Base-by-base conservation (phyloP, 2,329 filamentous ascomycete species). In the Calonectria pauciramosa region DNA sequence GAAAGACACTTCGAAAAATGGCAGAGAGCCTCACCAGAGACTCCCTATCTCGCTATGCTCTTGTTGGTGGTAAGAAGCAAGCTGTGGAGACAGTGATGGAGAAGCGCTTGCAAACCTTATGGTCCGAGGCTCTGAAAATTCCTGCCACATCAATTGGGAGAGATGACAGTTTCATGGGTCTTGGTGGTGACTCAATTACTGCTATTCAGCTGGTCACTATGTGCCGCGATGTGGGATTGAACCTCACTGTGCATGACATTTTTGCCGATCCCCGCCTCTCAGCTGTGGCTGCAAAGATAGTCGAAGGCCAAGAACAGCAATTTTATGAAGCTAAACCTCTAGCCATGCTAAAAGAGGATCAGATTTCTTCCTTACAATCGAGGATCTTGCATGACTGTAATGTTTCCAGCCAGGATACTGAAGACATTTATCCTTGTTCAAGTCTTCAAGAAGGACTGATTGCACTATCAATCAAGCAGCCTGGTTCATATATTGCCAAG, bases 171-270 rank as follows among this genome's bases (percentile, higher is more conserved):
- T 63, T 63, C 16, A 63, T 63, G 4, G 36, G 56, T 18, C 34
- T 67, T 0, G 88, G 88, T 10, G 88, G 88, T 30, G 87, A 89
- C 77, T 89, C 89, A 7, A 63, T 63, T 3, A 76, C 83, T 0
- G 88, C 88, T 1, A 91, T 90, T 85, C 87, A 86, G 73, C 77
- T 90, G 4, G 88, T 89, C 5, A 84, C 87, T n/a, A 83, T 84
- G 34, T 85, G 86, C 4, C 81, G 86, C 38, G 80, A 83, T 32
- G 81, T 85, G 28, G 85, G 84, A 0, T 77, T 88, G 41, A 73
- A 81, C 7, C 69, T 90, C 26, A 86, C 83, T 2, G 88, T 90
- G 0, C 84, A 85, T 1, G 84, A 87, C 32, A 85, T 89, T 30
- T 89, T 90, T 20, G 30, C 47, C 16, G 54, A 68, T n/a, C 68